phyloP scores from a whole-genome alignment of 305 asterid species.

The Fraxinus paxiana region DNA sequence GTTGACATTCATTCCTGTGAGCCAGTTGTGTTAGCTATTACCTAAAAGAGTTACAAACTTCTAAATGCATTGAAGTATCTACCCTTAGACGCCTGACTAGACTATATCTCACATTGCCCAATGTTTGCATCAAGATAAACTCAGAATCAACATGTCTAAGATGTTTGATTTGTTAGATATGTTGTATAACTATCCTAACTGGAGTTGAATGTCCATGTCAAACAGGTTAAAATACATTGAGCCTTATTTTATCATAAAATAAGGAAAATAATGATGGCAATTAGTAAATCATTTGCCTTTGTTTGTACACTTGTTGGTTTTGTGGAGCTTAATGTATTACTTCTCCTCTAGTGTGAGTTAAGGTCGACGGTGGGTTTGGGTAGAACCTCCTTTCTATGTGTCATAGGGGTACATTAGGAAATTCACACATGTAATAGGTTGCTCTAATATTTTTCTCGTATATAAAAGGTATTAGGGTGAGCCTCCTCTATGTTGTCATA shows the following conservation, averaged over 20 bases:
- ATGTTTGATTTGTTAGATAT: conserved; percentile 18
- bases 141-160: background rate
- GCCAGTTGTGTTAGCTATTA: background rate
- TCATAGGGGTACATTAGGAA: background rate
- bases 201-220: conserved; percentile 16
- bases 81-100: background rate
- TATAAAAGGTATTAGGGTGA: background rate
- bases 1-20: background rate
- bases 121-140: conserved; percentile 3
- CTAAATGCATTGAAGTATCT: conserved; percentile 1
- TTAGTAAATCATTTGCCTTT: background rate
- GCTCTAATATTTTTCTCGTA: background rate
- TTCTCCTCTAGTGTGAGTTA: background rate
- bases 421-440: background rate
- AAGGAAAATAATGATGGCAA: conserved; percentile 1
- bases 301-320: background rate
- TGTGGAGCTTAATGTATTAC: background rate
- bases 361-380: background rate
- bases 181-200: background rate
- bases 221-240: conserved; percentile 8
- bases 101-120: background rate
- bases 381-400: background rate
- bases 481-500: background rate
- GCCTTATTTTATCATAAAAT: background rate
- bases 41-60: background rate